Conservation (phyloP, 2,329 filamentous ascomycete species). For the Aspergillus udagawae region DNA sequence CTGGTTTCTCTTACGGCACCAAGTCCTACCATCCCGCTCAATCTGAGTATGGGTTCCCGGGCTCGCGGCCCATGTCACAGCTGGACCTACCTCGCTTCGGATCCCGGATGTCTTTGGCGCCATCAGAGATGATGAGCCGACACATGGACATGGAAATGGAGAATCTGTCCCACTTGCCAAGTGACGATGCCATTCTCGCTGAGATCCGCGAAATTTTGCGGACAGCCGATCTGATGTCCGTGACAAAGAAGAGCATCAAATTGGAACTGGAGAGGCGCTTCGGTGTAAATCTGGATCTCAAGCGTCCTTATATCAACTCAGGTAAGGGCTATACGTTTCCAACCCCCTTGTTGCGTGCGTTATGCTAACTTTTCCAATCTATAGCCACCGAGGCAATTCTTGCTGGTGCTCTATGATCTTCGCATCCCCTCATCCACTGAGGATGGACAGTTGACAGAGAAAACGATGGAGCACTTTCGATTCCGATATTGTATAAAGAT, state of each 20-base stretch:
- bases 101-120: constrained; percentile 76
- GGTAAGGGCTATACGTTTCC: constrained; percentile 55
- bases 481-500: background rate
- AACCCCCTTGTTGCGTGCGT: constrained; percentile 3
- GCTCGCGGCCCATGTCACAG: constrained; percentile 58
- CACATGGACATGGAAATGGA: constrained; percentile 67
- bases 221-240: constrained; percentile 91
- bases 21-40: constrained; percentile 63
- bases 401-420: constrained; percentile 64
- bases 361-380: constrained; percentile 18
- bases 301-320: constrained; percentile 89
- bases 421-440: background rate
- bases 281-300: constrained; percentile 77
- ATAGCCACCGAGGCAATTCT: constrained; percentile 73
- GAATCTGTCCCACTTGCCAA: constrained; percentile 71
- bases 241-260: constrained; percentile 99
- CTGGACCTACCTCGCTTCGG: constrained; percentile 54
- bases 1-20: constrained; percentile 91
- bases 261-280: constrained; percentile 87
- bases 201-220: constrained; percentile 93
- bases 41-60: constrained; percentile 69
- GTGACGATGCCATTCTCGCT: constrained; percentile 81
- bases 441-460: background rate
- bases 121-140: constrained; percentile 66
- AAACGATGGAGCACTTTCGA: background rate